Conservation (phyloP, 305 asterid genomes). For the Plantago lanceolata region DNA sequence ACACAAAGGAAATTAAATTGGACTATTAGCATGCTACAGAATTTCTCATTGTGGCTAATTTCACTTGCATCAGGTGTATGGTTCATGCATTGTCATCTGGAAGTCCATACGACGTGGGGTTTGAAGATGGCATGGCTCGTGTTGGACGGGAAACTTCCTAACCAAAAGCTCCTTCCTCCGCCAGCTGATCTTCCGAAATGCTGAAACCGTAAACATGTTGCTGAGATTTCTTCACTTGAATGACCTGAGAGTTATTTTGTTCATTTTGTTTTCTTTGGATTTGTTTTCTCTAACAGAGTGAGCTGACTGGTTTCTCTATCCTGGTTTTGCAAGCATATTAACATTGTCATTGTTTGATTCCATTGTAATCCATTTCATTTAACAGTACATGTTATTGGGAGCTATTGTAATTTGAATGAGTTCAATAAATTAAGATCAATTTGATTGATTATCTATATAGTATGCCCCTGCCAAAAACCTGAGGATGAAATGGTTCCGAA, state of each 20-base stretch:
- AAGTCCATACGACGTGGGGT: conserved; percentile 66
- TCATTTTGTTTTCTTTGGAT: background rate
- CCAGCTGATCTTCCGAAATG: conserved; percentile 62
- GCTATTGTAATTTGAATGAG: no score
- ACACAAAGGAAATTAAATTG: no score
- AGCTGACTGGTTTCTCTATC: background rate
- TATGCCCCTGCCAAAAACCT: no score
- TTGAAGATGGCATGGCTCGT: conserved; percentile 73
- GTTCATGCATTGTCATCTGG: conserved; percentile 72
- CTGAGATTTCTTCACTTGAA: background rate
- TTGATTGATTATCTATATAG: no score
- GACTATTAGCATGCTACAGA: no score
- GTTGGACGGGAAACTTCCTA: conserved; percentile 52
- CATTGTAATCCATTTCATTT: background rate
- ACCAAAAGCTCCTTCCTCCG: conserved; percentile 55
- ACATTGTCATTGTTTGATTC: background rate
- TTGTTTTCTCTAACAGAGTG: conserved; percentile 9
- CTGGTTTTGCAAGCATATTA: conserved; percentile 14
- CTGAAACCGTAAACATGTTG: conserved; percentile 18
- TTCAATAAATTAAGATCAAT: background rate
- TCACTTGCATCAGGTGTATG: conserved; percentile 38
- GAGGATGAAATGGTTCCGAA: no score
- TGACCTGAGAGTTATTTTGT: background rate
- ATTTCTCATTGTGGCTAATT: background rate
- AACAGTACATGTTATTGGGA: no score